Percentiles rank a stretch among this genome's conserved stretches.
These are phyloP conservation scores for Cucurbitaria berberidis DNA, from an alignment of 2,329 filamentous ascomycete species.

Conservation along the genomic window DNA sequence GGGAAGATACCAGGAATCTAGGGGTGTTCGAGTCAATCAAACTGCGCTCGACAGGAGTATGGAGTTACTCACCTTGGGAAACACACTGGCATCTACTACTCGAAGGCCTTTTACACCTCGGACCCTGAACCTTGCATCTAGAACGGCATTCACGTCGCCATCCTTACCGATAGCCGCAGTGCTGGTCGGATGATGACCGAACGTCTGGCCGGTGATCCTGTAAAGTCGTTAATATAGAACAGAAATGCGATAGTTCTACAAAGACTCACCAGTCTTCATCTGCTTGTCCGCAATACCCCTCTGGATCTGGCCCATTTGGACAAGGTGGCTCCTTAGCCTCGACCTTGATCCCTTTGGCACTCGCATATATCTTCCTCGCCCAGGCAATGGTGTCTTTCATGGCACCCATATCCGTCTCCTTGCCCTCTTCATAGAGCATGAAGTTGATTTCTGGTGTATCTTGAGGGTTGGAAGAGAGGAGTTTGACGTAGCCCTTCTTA, in stretches of 20 bases:
- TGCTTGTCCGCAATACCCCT: constrained; percentile 32
- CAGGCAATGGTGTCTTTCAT: constrained; percentile 63
- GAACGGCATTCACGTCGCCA: constrained; percentile 60
- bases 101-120: constrained; percentile 61
- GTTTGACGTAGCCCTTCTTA: constrained; percentile 62
- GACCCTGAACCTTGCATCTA: constrained; percentile 65
- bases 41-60: not conserved
- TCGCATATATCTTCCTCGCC: constrained; percentile 57
- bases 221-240: not conserved
- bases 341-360: constrained; percentile 40
- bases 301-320: constrained; percentile 48
- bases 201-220: constrained; percentile 33
- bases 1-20: constrained; percentile 58
- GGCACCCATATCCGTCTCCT: constrained; percentile 48
- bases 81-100: constrained; percentile 68
- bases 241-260: too few species aligned
- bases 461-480: constrained; percentile 64
- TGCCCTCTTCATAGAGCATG: constrained; percentile 46
- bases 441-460: constrained; percentile 64
- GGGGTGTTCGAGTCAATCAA: not conserved
- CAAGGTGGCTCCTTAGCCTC: constrained; percentile 52
- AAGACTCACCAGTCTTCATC: constrained; percentile 32
- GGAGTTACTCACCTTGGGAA: not conserved
- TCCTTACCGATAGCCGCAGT: constrained; percentile 63
- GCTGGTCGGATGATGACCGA: constrained; percentile 65